Conservation (phyloP, 768 basidiomycete genomes). For the Sistotremastrum niveocremeum region DNA sequence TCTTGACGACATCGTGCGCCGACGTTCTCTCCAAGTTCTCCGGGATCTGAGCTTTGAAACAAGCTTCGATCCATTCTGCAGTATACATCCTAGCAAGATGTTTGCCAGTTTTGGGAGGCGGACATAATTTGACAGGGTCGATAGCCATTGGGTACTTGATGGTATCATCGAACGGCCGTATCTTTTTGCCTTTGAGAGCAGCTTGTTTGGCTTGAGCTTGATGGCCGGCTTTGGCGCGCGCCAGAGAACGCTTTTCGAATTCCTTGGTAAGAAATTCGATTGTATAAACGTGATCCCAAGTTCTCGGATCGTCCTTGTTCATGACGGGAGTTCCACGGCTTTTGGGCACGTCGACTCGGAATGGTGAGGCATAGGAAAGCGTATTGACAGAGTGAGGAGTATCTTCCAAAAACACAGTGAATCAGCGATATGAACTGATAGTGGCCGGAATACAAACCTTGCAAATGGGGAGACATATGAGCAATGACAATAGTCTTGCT, state of each 20-base stretch:
- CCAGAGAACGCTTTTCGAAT: conserved; percentile 11
- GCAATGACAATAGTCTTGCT: conserved; percentile 21
- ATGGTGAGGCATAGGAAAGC: conserved; percentile 21
- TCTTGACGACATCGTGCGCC: conserved; percentile 10
- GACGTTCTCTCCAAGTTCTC: conserved; percentile 5
- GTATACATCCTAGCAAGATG: conserved; percentile 18
- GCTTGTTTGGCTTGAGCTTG: conserved; percentile 1
- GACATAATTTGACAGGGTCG: conserved; percentile 17
- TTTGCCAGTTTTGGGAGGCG: conserved; percentile 17
- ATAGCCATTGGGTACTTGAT: conserved; percentile 10
- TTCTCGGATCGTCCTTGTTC: conserved; percentile 21
- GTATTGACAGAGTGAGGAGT: conserved; percentile 19
- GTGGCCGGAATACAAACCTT: not conserved
- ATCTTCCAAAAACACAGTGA: conserved; percentile 5
- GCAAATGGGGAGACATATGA: conserved; percentile 24
- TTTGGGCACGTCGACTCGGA: conserved; percentile 18
- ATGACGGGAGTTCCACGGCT: conserved; percentile 12
- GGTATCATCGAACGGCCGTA: not conserved
- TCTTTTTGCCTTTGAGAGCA: conserved; percentile 3
- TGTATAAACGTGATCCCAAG: conserved; percentile 20
- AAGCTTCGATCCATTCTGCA: conserved; percentile 18
- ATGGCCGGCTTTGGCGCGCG: conserved; percentile 4
- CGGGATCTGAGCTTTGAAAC: conserved; percentile 9
- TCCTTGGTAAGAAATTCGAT: conserved; percentile 15
- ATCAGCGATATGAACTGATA: too few species aligned